Evolutionary conservation across 306 rosid genomes (phyloP).

Genomic region (Quercus parvula): DNA sequence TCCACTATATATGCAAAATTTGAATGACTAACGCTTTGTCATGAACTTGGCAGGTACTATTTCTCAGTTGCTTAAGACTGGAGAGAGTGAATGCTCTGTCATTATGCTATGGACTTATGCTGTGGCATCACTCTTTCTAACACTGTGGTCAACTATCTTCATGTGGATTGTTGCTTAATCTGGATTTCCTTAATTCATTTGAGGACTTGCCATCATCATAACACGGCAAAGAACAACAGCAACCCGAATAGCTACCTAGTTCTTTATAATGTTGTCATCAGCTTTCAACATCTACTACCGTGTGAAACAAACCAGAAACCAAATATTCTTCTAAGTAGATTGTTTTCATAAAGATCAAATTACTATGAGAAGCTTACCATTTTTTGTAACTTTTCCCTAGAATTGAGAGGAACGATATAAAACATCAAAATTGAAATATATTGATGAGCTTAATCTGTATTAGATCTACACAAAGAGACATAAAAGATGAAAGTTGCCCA

Average conservation of each 20-base stretch:
- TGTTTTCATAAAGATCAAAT: neutral
- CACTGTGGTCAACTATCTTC: neutral
- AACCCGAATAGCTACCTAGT: neutral
- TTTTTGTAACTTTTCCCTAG: no score
- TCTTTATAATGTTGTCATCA: neutral
- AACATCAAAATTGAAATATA: neutral
- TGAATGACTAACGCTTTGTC: neutral
- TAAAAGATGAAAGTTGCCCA: no score
- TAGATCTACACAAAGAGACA: no score
- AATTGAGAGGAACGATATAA: neutral
- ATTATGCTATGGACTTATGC: constrained; percentile 7
- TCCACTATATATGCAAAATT: neutral
- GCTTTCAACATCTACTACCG: no score
- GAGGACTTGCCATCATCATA: neutral
- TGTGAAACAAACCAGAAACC: neutral
- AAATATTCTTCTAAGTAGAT: neutral
- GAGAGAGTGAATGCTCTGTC: constrained; percentile 6
- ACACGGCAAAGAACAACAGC: neutral
- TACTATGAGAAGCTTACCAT: neutral
- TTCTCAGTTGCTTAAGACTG: neutral
- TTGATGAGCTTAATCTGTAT: no score
- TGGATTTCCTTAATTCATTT: neutral
- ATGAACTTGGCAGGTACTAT: constrained; percentile 5
- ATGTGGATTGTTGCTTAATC: neutral
- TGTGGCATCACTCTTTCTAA: constrained; percentile 1